Evolutionary conservation across 371 early-diverging fungal species (phyloP), one percentile per base, ranked within the genome.

Genomic region (Fennellomyces sp.): DNA sequence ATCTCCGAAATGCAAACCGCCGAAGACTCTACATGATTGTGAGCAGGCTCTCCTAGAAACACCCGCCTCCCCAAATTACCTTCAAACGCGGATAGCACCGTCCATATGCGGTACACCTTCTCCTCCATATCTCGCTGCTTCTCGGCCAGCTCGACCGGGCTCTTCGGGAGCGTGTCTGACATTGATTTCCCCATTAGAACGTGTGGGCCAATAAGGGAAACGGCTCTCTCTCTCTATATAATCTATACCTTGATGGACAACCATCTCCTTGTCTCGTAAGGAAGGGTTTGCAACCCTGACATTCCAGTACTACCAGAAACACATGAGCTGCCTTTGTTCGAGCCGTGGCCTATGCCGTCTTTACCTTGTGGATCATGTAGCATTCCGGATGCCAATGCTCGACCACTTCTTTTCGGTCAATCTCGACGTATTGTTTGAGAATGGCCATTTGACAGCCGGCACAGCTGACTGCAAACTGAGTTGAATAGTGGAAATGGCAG

Each of bases 311-410:
- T 91, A 79, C 21, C n/a, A n/a, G n/a, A n/a, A n/a, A n/a, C n/a
- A n/a, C n/a, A n/a, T n/a, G n/a, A n/a, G n/a, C n/a, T n/a, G n/a
- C n/a, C n/a, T n/a, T n/a, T n/a, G n/a, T n/a, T n/a, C n/a, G n/a
- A n/a, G n/a, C n/a, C n/a, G n/a, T n/a, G n/a, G n/a, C n/a, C n/a
- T n/a, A n/a, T n/a, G n/a, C n/a, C 27, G 26, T 29, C n/a, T 31
- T 52, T 66, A 73, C 76, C 59, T 94, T 97, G 81, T 94, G 92
- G 50, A 98, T 94, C 98, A 96, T 97, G 74, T 97, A 98, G 79
- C 98, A 98, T 74, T 96, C 96, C 27, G 97, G 97, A 80, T 98
- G 98, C 98, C 98, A 98, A 64, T 94, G 93, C 61, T 90, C 91
- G 53, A 91, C 89, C 58, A 85, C 73, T 66, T 85, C 86, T 60